These are phyloP conservation scores for Monilinia polystroma DNA, from an alignment of 2,329 filamentous ascomycete genomes.

Conservation along the genomic window DNA sequence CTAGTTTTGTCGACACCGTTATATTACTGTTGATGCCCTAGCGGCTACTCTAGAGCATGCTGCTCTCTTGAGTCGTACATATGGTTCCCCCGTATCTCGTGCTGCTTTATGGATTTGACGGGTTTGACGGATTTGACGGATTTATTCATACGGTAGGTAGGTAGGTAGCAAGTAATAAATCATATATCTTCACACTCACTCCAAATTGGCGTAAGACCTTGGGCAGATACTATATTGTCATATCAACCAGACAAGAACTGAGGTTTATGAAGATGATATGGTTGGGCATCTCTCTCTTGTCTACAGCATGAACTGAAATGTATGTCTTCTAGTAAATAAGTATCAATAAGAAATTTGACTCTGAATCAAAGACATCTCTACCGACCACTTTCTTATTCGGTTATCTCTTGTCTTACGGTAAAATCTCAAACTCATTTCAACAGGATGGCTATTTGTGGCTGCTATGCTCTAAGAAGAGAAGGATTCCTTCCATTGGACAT, in stretches of 20 bases:
- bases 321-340: not conserved
- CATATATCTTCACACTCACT: too few species aligned
- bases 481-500: conserved; percentile 13
- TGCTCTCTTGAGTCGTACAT: not conserved
- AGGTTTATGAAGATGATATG: not conserved
- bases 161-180: too few species aligned
- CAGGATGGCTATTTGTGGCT: not conserved
- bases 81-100: not conserved
- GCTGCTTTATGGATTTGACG: not conserved
- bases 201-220: too few species aligned
- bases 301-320: too few species aligned
- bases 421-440: not conserved
- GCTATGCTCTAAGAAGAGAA: conserved; percentile 3
- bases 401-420: conserved; percentile 15
- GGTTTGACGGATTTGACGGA: not conserved
- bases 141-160: not conserved
- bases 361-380: conserved; percentile 5
- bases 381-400: not conserved
- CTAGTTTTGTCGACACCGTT: not conserved
- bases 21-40: conserved; percentile 11
- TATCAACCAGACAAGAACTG: too few species aligned
- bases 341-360: conserved; percentile 1
- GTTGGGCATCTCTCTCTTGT: not conserved
- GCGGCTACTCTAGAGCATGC: not conserved
- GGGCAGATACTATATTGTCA: too few species aligned